Percentiles rank a stretch among this genome's conserved stretches.
These are phyloP conservation scores for Phytopythium cucurbitacearum DNA, from an alignment of 352 stramenopile species.

Conservation along the genomic window DNA sequence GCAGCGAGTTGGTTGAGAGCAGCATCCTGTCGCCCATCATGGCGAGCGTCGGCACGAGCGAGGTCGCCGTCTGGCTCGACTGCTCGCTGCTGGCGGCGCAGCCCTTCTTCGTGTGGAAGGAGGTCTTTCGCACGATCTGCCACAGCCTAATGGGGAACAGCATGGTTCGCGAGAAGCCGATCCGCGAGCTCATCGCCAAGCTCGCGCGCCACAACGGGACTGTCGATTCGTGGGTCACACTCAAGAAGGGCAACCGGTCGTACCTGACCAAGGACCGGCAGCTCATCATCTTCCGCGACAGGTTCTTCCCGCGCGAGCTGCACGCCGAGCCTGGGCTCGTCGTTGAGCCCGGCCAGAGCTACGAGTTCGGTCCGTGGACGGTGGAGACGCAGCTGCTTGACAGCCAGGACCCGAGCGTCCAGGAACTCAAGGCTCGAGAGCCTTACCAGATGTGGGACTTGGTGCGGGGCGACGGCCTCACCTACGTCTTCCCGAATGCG, in stretches of 20 bases:
- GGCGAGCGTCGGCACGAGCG: slow-evolving; percentile 41
- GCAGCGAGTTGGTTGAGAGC: slow-evolving; percentile 56
- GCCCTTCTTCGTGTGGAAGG: slow-evolving; percentile 86
- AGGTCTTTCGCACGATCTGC: slow-evolving; percentile 79
- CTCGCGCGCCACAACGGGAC: slow-evolving; percentile 41
- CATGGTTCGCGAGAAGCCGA: slow-evolving; percentile 83
- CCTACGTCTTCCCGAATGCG: slow-evolving; percentile 58
- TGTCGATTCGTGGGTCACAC: slow-evolving; percentile 69
- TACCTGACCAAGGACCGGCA: slow-evolving; percentile 59
- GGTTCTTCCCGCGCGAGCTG: slow-evolving; percentile 43
- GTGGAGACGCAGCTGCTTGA: slow-evolving; percentile 33
- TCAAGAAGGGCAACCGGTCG: slow-evolving; percentile 82
- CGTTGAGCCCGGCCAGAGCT: slow-evolving; percentile 29
- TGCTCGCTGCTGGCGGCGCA: slow-evolving; percentile 45
- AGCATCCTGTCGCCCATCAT: slow-evolving; percentile 62
- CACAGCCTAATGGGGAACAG: slow-evolving; percentile 76
- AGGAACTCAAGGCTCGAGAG: slow-evolving; percentile 17
- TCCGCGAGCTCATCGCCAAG: slow-evolving; percentile 74
- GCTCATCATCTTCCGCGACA: slow-evolving; percentile 80
- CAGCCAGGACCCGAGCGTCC: slow-evolving; percentile 15
- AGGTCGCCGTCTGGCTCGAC: slow-evolving; percentile 71
- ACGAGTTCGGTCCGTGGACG: slow-evolving; percentile 56
- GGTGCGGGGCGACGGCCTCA: slow-evolving; percentile 36
- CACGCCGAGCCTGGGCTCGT: slow-evolving; percentile 13
- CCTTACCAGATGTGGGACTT: slow-evolving; percentile 59